Evolutionary conservation across 2,329 filamentous ascomycete genomes (phyloP), one percentile per base, ranked within the genome.

Genomic region (Epichloe baconii): DNA sequence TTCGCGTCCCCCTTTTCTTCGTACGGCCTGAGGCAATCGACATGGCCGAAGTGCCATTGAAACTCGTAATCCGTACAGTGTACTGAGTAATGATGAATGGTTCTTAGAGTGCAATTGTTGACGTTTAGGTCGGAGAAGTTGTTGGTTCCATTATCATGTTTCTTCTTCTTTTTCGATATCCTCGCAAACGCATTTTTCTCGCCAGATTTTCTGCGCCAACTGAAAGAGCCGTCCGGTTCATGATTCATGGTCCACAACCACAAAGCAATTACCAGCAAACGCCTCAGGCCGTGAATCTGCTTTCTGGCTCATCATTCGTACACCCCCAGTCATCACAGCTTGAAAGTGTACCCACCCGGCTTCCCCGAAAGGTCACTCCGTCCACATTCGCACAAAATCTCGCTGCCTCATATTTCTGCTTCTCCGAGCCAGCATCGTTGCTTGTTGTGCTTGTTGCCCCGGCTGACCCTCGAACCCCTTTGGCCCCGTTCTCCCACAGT

Each of bases 401-500:
- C 59, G 61, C 60, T 62, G 54, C 53, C 59, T 61, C 59, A 54
- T 41, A 52, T 52, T 51, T 50, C 44, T 51, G 49, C 43, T 35
- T 35, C 43, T 31, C 35, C 43, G 17, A 35, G 42, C 48, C 26
- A 59, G 52, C 54, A 58, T 58, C 59, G 55, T 60, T 60, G 57
- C 31, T 31, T 31, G 31, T 31, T 31, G 31, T 58, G 59, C 60
- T 58, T 61, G 58, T 64, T 65, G 63, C 61, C 64, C 62, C 61
- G 62, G 62, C 65, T 65, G 62, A 64, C 62, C 54, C 59, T 61
- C 61, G 58, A 58, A 55, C 61, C 64, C 62, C 57, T 58, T 47
- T 50, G 49, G 56, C 54, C 53, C 52, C 57, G 56, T 60, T 57
- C 55, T 62, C 58, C 57, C 56, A 57, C 51, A 57, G 64, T 68